Evolutionary conservation across 78 protist genomes (phyloP).

Genomic region (Trichosphaerium sp.): DNA sequence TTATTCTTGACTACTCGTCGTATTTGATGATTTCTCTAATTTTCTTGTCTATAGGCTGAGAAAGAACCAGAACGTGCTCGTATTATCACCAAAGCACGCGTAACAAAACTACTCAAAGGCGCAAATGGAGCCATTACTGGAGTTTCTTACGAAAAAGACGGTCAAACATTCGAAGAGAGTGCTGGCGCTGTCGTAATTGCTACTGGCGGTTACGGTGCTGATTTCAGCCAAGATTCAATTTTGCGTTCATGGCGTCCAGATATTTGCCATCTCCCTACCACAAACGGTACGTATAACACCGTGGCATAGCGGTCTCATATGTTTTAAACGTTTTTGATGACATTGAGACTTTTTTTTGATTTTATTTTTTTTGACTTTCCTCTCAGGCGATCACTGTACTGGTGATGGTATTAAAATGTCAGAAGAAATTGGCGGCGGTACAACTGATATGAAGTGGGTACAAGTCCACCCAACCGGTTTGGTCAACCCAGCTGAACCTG

Average conservation of each 20-base stretch:
- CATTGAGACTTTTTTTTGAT: too few species aligned
- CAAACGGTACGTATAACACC: too few species aligned
- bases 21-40: too few species aligned
- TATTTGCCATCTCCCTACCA: constrained; percentile 45
- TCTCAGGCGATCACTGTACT: neutral
- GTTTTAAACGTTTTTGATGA: too few species aligned
- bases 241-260: constrained; percentile 29
- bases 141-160: neutral
- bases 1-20: too few species aligned
- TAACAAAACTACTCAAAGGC: neutral
- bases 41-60: too few species aligned
- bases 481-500: constrained; percentile 46
- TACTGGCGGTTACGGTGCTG: constrained; percentile 66
- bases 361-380: too few species aligned
- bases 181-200: constrained; percentile 48
- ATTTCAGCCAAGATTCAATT: constrained; percentile 19
- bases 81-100: constrained; percentile 2
- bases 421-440: neutral
- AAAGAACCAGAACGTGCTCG: neutral
- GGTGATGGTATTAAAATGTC: constrained; percentile 16
- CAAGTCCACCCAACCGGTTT: constrained; percentile 84
- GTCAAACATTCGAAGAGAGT: neutral
- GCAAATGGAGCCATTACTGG: constrained; percentile 1
- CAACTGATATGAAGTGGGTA: constrained; percentile 5
- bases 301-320: too few species aligned